Evolutionary conservation across 495 filamentous ascomycete genomes (phyloP), one percentile per base, ranked within the genome.

Genomic region (Clohesyomyces aquaticus): DNA sequence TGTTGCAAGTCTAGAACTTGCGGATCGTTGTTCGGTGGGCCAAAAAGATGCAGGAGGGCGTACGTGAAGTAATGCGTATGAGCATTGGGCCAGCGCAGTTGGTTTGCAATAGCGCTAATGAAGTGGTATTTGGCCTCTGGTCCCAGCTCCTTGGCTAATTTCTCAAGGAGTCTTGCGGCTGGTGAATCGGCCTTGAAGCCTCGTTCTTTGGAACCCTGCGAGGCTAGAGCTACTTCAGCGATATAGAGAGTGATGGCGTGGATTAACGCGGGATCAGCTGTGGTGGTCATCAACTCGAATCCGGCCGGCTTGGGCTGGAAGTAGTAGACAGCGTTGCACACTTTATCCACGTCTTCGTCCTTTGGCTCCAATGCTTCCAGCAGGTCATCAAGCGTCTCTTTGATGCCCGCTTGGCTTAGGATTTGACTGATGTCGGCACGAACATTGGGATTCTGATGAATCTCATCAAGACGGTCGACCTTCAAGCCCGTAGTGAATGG

Each of bases 61-160:
- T 91, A 89, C 73, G 86, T 91, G 77, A 96, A 99, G 78, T 93
- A 98, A 71, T 95, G 88, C 18, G 94, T 98, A 69, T 93, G 84
- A 67, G 86, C 88, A 71, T 91, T 96, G 1, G 91, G 88, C 68
- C 89, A 94, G 48, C 95, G 88, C 26, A 99, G 86, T 75, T 97
- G 91, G 76, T 96, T 94, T 46, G 89, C 83, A 75, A 98, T 93
- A 48, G 88, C 89, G 71, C 81, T 85, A 47, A 97, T 71, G 54
- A 99, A 78, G 73, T 90, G 89, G 77, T 96, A 96, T 41, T 92
- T 88, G 12, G 85, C 84, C 70, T 95, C 91, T 2, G 91, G 87
- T 9, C 79, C 78, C 45, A 94, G 77, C 48, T 87, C 86, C 59
- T 87, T 86, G 12, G 87, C 86, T 22, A 98, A 80, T 63, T 84